Evolutionary conservation across 164 flowering plant species (phyloP), one percentile per base, ranked within the genome.

Genomic region (Platanus orientalis): DNA sequence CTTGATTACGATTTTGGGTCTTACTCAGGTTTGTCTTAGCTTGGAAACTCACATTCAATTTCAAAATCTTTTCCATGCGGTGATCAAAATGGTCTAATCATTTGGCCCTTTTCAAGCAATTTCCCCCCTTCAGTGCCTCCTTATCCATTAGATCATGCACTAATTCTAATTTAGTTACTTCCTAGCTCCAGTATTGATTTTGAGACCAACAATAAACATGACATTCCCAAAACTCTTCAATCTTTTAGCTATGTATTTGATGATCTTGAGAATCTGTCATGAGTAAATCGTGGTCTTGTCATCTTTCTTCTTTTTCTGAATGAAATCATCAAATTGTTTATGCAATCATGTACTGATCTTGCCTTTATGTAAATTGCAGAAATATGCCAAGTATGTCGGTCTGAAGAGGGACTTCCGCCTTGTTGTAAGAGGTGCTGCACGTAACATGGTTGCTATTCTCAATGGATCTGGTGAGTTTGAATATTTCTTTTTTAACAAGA

Each of bases 341-440:
- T 28, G 11, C 26, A 32, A 23, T 24, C 26, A 20, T 12, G 39
- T 53, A 13, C 24, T 61, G 52, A 69, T 64, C 26, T 58, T 62
- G 1, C 40, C 13, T 47, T 42, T 45, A 44, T 53, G 23, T 51
- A 54, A 16, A 63, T 39, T 78, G 64, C 75, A 95, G 99, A 95
- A 90, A 83, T 95, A 92, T 78, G 97, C 97, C 54, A 89, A 87
- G 72, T 61, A 88, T 81, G 97, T 95, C 69, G 99, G 99, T 28
- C 59, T 86, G 75, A 95, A 90, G 86, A 84, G 97, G 77, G 96
- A 90, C 72, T 92, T 95, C 67, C 94, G 99, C 53, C 89, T 95
- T 48, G 97, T 87, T 17, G 97, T 92, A 2, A 80, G 99, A 63
- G 99, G 99, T 75, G 92, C 89, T 71, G 97, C 99, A 66, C 92